These are phyloP conservation scores for Sambucus nigra DNA, from an alignment of 129 eudicot genomes.

Conservation along the genomic window DNA sequence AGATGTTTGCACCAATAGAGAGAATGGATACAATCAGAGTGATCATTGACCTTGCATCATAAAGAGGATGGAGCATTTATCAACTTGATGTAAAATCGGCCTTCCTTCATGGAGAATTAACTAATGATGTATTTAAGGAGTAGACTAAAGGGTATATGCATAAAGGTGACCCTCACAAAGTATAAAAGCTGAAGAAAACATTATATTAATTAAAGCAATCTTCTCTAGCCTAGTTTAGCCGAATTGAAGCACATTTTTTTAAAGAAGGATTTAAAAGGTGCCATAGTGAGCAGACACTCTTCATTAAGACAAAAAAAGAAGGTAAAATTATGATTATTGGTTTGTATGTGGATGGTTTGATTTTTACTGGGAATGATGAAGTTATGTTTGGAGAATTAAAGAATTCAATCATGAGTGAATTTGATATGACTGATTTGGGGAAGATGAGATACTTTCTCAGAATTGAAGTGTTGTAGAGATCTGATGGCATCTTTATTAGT, in stretches of 20 bases:
- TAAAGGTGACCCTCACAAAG: background rate
- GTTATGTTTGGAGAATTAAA: background rate
- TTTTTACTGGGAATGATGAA: too few relatives aligned
- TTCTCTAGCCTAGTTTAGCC: too few relatives aligned
- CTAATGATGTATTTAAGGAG: background rate
- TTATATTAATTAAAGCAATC: too few relatives aligned
- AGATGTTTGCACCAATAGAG: too few relatives aligned
- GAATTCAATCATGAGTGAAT: background rate
- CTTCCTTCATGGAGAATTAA: constrained; percentile 3
- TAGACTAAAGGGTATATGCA: background rate
- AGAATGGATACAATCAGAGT: too few relatives aligned
- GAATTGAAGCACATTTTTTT: background rate
- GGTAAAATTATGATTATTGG: background rate
- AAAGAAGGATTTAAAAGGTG: background rate
- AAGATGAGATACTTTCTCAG: too few relatives aligned
- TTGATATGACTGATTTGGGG: too few relatives aligned
- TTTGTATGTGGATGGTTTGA: too few relatives aligned
- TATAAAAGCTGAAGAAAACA: background rate
- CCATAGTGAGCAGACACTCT: background rate
- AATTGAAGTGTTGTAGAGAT: too few relatives aligned
- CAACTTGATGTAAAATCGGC: constrained; percentile 4
- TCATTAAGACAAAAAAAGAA: background rate
- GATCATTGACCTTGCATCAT: too few relatives aligned
- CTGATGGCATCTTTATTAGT: background rate
- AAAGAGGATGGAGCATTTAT: background rate